Conservation (phyloP, 257 asterid species). For the Solanum bulbocastanum region DNA sequence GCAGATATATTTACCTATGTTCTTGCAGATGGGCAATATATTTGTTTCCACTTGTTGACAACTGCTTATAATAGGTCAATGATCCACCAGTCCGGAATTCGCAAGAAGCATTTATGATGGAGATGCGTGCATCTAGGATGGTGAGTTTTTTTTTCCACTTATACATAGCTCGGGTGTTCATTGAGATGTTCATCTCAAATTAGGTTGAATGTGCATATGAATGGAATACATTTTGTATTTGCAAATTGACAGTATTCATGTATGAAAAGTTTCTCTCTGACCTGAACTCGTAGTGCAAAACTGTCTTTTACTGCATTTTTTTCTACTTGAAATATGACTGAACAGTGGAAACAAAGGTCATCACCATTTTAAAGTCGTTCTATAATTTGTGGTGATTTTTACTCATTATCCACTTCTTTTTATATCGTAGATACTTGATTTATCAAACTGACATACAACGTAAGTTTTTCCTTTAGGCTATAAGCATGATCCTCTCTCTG, state of each 20-base stretch:
- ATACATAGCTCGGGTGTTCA: neutral
- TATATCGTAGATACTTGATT: neutral
- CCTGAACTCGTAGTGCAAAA: neutral
- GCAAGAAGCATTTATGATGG: conserved; percentile 93
- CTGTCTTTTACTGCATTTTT: neutral
- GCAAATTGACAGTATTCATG: neutral
- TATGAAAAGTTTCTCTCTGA: neutral
- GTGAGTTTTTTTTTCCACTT: conserved; percentile 17
- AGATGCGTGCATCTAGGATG: conserved; percentile 89
- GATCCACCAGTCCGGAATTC: conserved; percentile 67
- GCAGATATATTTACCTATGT: neutral
- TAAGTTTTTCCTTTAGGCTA: neutral
- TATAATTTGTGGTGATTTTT: neutral
- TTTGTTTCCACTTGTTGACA: neutral
- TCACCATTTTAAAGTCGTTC: neutral
- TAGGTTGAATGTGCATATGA: neutral
- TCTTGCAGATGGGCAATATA: neutral
- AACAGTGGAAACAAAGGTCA: neutral
- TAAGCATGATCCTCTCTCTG: neutral
- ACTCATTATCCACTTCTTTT: neutral
- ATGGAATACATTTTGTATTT: neutral
- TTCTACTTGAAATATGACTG: neutral
- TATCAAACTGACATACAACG: neutral
- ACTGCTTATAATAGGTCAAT: conserved; percentile 22
- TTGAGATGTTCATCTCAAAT: neutral